Evolutionary conservation across 164 flowering plant species (phyloP), one percentile per base, ranked within the genome.

Genomic region (Liriodendron chinense): DNA sequence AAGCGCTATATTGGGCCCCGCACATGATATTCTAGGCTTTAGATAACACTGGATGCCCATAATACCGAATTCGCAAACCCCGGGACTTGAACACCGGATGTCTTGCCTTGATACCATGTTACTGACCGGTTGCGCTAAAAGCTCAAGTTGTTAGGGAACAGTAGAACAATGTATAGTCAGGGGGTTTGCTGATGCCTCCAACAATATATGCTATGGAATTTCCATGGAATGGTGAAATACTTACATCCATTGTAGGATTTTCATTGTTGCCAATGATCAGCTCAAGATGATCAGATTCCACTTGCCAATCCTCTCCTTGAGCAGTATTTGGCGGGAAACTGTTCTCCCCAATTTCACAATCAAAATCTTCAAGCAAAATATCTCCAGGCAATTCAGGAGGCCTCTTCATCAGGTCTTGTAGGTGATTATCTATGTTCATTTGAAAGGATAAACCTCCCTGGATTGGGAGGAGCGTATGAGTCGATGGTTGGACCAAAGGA

Each of bases 311-410:
- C 23, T 48, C 76, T 73, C 69, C 72, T n/a, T 73, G 68, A 68
- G 69, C 53, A 68, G 62, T 65, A 22, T 34, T 68, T 14, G 43
- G 47, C 16, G 7, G 12, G 78, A 26, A 23, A 47, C 21, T 61
- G 59, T 21, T 23, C 24, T 7, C n/a, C 12, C 34, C 56, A 43
- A 7, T 25, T 16, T 68, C 25, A 47, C 71, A 23, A 65, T 50
- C 70, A 53, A 76, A 76, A 56, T 72, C 65, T 14, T 74, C 65
- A 28, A 63, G 71, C 2, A 57, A 22, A 71, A 67, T 53, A 72
- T 65, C 79, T 77, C 53, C 75, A 14, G 68, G 79, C 50, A 72
- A 72, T 26, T 71, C 75, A 65, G 70, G 28, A 72, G 61, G 65
- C 26, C 59, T 47, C 20, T 65, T 48, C 50, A 72, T 68, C 59